Percentiles rank a stretch among this genome's conserved stretches.
Evolutionary conservation across 2,329 filamentous ascomycete genomes (phyloP).

Genomic region (Pezizomycotina sp.): DNA sequence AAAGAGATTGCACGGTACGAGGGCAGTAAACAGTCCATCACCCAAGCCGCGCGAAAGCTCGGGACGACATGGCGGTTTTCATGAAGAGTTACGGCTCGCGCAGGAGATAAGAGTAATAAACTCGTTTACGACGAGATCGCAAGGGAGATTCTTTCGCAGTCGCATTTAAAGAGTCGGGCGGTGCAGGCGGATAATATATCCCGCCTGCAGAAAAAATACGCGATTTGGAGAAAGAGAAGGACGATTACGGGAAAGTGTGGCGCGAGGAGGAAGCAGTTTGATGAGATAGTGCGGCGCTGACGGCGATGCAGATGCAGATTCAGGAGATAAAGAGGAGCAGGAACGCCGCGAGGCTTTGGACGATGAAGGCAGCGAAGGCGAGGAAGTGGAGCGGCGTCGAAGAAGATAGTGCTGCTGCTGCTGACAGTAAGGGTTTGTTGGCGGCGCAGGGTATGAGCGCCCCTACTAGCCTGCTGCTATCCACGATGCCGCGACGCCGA

Average conservation of each 20-base stretch:
- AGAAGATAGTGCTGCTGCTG: neutral
- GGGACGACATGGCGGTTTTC: constrained; percentile 21
- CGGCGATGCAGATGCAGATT: constrained; percentile 25
- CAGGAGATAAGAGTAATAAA: constrained; percentile 22
- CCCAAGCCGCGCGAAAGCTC: constrained; percentile 22
- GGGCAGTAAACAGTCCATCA: constrained; percentile 22
- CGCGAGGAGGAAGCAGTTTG: constrained; percentile 23
- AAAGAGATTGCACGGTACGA: constrained; percentile 24
- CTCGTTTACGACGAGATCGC: constrained; percentile 25
- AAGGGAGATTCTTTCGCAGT: constrained; percentile 22
- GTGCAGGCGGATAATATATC: constrained; percentile 22
- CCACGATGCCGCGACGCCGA: too few relatives aligned
- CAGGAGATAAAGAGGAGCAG: constrained; percentile 26
- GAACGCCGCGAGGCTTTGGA: constrained; percentile 19
- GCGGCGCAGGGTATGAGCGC: too few relatives aligned
- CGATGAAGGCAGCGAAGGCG: constrained; percentile 17
- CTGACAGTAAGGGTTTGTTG: neutral
- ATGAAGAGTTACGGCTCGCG: constrained; percentile 19
- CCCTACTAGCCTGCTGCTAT: too few relatives aligned
- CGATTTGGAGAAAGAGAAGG: constrained; percentile 22
- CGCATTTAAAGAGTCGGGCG: constrained; percentile 25
- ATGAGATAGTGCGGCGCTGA: constrained; percentile 23
- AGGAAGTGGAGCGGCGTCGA: constrained; percentile 8
- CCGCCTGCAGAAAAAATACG: constrained; percentile 24
- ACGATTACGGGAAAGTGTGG: constrained; percentile 24